A percentile compares a stretch with the other conserved stretches of the same genome.
Conservation (phyloP, 176 grass and related monocot species). For the Elaeis guineensis region DNA sequence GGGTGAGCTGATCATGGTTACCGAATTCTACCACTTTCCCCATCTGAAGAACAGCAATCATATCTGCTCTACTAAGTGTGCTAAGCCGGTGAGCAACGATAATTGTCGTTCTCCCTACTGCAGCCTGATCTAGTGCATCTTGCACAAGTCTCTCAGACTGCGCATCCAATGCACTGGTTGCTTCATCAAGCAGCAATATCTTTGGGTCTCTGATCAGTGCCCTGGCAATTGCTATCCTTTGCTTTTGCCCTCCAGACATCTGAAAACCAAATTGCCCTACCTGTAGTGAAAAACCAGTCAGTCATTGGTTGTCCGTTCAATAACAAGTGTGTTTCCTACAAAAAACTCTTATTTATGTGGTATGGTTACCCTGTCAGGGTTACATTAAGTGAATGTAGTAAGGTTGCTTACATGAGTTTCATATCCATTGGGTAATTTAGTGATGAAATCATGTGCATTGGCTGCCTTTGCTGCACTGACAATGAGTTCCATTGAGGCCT, state of each 20-base stretch:
- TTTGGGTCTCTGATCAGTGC: conserved; percentile 13
- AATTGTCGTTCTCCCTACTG: conserved; percentile 11
- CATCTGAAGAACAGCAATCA: conserved; percentile 13
- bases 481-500: conserved; percentile 10
- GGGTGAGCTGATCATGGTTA: conserved; percentile 40
- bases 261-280: conserved; percentile 21
- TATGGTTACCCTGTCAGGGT: too few species aligned
- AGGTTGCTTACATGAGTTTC: neutral
- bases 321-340: neutral
- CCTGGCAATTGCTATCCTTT: conserved; percentile 23
- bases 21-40: conserved; percentile 40
- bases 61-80: conserved; percentile 15
- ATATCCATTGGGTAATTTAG: conserved; percentile 5
- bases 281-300: conserved; percentile 2
- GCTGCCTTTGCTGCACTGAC: conserved; percentile 7
- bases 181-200: conserved; percentile 24
- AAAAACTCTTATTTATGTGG: neutral
- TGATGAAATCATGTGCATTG: conserved; percentile 15
- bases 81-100: conserved; percentile 18
- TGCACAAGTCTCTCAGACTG: conserved; percentile 17
- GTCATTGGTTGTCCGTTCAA: neutral
- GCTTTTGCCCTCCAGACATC: conserved; percentile 28
- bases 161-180: conserved; percentile 20
- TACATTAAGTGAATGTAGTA: too few species aligned
- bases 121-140: conserved; percentile 16